A percentile compares a stretch with the other conserved stretches of the same genome.
Conservation (phyloP, 192 early-diverging fungal genomes). For the Linnemannia hyalina region DNA sequence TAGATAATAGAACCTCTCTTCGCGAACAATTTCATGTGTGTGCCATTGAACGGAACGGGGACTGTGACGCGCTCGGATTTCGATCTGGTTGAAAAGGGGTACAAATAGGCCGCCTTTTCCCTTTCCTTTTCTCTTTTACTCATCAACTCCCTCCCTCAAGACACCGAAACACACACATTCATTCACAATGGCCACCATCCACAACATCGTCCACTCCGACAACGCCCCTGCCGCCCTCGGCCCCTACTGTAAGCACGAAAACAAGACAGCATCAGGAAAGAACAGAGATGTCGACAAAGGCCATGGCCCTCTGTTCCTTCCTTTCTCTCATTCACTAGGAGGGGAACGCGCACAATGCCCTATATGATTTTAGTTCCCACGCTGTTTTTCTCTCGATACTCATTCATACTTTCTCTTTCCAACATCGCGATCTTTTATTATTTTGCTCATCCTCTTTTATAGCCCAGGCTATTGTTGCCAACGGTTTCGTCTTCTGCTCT, state of each 20-base stretch:
- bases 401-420: background rate
- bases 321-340: background rate
- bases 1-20: too few species aligned
- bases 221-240: conserved; percentile 80
- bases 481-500: conserved; percentile 87
- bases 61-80: background rate
- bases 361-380: conserved; percentile 6
- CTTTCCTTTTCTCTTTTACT: background rate
- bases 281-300: background rate
- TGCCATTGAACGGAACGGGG: too few species aligned
- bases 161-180: background rate
- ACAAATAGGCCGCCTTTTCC: background rate
- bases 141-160: background rate
- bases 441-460: background rate
- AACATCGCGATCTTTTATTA: background rate
- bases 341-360: background rate
- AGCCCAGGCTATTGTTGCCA: conserved; percentile 84
- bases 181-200: conserved; percentile 25
- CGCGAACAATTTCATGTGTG: too few species aligned
- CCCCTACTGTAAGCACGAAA: conserved; percentile 72
- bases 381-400: background rate
- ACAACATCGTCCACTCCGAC: conserved; percentile 64
- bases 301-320: too few species aligned
- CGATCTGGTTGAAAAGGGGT: background rate
- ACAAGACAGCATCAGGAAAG: background rate